These are phyloP conservation scores for Xylariaceae sp. DNA, from an alignment of 2,329 filamentous ascomycete genomes.

Conservation along the genomic window DNA sequence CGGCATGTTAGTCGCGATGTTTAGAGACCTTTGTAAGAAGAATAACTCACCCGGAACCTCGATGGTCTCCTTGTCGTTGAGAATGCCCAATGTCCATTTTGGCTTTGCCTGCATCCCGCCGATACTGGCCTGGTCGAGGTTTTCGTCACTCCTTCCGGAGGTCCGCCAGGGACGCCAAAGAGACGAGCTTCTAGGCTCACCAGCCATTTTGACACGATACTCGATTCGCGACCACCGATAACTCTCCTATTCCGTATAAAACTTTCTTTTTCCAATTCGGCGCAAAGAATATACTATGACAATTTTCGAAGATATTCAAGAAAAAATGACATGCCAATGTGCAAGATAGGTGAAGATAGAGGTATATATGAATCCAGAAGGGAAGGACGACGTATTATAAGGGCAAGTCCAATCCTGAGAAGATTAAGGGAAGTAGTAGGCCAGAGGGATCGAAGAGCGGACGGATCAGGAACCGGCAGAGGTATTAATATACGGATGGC, in stretches of 20 bases:
- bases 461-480: too few relatives aligned
- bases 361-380: background rate
- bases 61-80: conserved; percentile 74
- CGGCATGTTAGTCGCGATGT: conserved; percentile 9
- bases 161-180: conserved; percentile 19
- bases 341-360: background rate
- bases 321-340: background rate
- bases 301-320: background rate
- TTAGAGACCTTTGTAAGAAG: background rate
- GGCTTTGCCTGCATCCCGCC: conserved; percentile 18
- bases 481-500: background rate
- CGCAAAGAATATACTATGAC: background rate
- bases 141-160: conserved; percentile 17
- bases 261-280: background rate
- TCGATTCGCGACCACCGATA: background rate
- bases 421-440: background rate
- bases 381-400: background rate
- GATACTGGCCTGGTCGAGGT: conserved; percentile 2
- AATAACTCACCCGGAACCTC: conserved; percentile 70
- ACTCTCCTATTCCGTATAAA: background rate
- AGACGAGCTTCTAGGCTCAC: conserved; percentile 11
- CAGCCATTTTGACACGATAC: conserved; percentile 15
- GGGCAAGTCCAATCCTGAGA: background rate
- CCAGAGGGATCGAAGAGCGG: too few relatives aligned
- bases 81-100: conserved; percentile 66